Evolutionary conservation across 1,284 basidiomycete genomes (phyloP), one percentile per base, ranked within the genome.

Genomic region (Phellinidium pouzarii): DNA sequence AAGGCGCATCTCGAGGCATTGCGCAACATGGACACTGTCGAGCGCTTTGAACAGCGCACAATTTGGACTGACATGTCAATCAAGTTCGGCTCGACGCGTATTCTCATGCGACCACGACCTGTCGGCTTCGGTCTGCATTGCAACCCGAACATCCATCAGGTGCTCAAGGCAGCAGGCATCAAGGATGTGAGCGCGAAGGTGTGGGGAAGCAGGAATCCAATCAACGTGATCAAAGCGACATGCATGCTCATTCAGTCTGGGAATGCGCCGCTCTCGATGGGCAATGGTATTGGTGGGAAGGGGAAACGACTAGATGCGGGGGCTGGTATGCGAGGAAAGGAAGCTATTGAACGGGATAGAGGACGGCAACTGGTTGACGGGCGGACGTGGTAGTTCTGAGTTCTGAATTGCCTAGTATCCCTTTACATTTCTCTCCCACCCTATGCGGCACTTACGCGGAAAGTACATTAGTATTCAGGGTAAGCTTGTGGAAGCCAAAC

Each of bases 171-270:
- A 0, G 93, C 91, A 1, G 95, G 95, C 9, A 91, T 98, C 71
- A 89, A 91, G 66, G 95, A 99, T 68, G 79, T 91, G 43, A 91
- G 87, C 60, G 95, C 91, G 25, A 94, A 94, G 68, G 90, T 98
- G 38, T 89, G 91, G 80, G 94, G 94, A 31, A 94, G 89, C 61
- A 76, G 91, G 59, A 96, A 95, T 68, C 80, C 80, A 38, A 73
- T 89, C 61, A 84, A 71, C 60, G 74, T 77, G 56, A 68, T 77
- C 64, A 79, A 80, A 68, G 76, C 79, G 25, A 71, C 75, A 34
- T 74, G 83, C 62, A 73, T 79, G 61, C 73, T 89, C 71, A 70
- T 90, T 45, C 80, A 87, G 54, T 75, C 82, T 3, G 87, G 87
- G 0, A 78, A 84, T 65, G 81, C 81, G 25, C 87, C 87, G n/a